Evolutionary conservation across 2,329 filamentous ascomycete species (phyloP), one percentile per base, ranked within the genome.

Genomic region (Aspergillus sclerotialis): DNA sequence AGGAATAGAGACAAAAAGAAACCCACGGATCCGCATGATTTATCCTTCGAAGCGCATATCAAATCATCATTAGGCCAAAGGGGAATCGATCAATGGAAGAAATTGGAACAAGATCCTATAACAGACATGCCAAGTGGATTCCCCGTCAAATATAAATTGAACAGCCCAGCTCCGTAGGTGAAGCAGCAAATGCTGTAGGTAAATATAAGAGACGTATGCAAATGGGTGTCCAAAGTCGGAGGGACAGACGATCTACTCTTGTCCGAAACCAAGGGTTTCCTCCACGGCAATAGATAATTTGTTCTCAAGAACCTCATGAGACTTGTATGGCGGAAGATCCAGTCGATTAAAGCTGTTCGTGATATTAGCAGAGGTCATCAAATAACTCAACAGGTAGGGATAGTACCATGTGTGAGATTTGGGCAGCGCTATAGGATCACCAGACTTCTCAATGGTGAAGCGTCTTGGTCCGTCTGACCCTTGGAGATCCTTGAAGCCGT

Each of bases 401-500:
- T n/a, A 83, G 50, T 79, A 94, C 88, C 92, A 98, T 50, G 92
- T 98, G 61, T 98, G 92, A 40, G 88, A 92, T 68, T 98, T 98
- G 19, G 92, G 92, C 56, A 98, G 63, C 51, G 95, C 94, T 41
- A 74, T 79, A 33, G 89, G 72, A 58, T 96, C 92, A 38, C 92
- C 92, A 24, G 89, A 87, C 69, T 96, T 96, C 63, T 98, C 92
- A 62, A 98, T 96, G 1, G 92, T 98, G 55, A 98, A 98, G 43
- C 92, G 73, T 64, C 92, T 76, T 7, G 92, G 92, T 3, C 92
- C 92, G 60, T 98, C 92, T 49, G 88, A 94, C 26, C 92, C 92
- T 64, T 98, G 92, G 33, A 98, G 70, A 72, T 98, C 92, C 69
- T 98, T 98, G 76, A 98, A 98, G 6, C 92, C 92, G 62, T 98